Base-by-base conservation (phyloP, 2,329 filamentous ascomycete species). In the Sclerotinia nivalis region DNA sequence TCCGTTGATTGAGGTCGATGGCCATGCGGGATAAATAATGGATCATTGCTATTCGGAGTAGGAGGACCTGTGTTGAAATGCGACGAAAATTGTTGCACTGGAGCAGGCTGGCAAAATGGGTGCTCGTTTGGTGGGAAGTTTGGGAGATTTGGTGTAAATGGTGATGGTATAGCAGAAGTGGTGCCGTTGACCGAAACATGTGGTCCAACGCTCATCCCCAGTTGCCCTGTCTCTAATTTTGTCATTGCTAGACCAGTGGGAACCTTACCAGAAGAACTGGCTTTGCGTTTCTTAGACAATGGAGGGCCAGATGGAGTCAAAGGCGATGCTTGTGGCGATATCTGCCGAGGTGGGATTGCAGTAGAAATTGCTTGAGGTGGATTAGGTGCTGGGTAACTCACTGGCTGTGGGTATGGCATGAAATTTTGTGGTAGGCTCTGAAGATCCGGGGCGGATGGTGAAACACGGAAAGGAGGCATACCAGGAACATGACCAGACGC, bases 211-310 rank as follows among this genome's bases (percentile, higher is more conserved):
- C 77, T 74, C 73, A 40, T 73, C 73, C 31, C 76, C 67, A 68
- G 9, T 52, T 82, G 82, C 69, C 79, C 82, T 2, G 87, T 89
- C 74, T 96, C 91, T 49, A 96, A 83, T 69, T 88, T 88, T 2
- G 93, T 97, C 93, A 97, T 97, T 10, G 90, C 87, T 74, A 97
- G 81, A 22, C 87, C 89, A 25, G 86, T 88, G 0, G 93, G 91
- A 20, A 96, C 82, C 78, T 92, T 92, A 47, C 83, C 80, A 22
- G 87, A 86, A 54, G 85, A 85, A 78, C 90, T 93, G 8, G 90
- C 89, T 80, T 97, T 97, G 72, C 93, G 87, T 81, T 93, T 93
- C 83, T 96, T 97, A 56, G 88, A 86, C 47, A 84, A 84, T 2
- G 91, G 91, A 1, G 91, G 91, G 0, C 88, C 91, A 45, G 84